These are phyloP conservation scores for Balamuthia mandrillaris DNA, from an alignment of 208 protist species.

Conservation along the genomic window DNA sequence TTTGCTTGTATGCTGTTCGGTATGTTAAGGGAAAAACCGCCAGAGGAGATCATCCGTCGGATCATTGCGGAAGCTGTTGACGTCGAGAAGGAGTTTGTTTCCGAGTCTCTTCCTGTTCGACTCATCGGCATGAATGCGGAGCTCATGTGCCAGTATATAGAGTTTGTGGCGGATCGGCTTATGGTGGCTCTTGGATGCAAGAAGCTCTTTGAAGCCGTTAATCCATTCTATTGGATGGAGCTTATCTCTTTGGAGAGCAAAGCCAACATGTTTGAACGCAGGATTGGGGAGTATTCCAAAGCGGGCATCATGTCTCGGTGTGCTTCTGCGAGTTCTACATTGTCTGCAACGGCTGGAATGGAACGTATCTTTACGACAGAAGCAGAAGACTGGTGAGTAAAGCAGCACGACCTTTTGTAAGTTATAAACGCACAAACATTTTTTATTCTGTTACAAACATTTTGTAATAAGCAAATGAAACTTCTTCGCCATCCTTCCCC, in stretches of 20 bases:
- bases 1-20: constrained; percentile 96
- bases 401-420: too few relatives aligned
- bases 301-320: too few relatives aligned
- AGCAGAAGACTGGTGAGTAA: too few relatives aligned
- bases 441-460: too few relatives aligned
- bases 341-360: too few relatives aligned
- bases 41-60: constrained; percentile 67
- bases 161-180: constrained; percentile 98
- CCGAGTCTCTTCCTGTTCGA: constrained; percentile 92
- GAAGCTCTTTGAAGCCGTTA: constrained; percentile 92
- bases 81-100: constrained; percentile 95
- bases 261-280: constrained; percentile 99
- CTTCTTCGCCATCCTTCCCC: too few relatives aligned
- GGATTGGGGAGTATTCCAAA: constrained; percentile 98
- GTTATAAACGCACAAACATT: too few relatives aligned
- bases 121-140: constrained; percentile 98
- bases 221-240: constrained; percentile 99
- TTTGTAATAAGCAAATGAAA: too few relatives aligned
- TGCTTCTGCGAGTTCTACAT: too few relatives aligned
- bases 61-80: constrained; percentile 92
- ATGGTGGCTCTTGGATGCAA: constrained; percentile 87
- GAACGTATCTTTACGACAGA: too few relatives aligned
- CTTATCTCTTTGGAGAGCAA: constrained; percentile 97
- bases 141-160: constrained; percentile 97
- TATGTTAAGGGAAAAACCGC: constrained; percentile 88